Percentiles rank a stretch among this genome's conserved stretches.
Evolutionary conservation across 371 early-diverging fungal genomes (phyloP).

Genomic region (Mucor piriformis): DNA sequence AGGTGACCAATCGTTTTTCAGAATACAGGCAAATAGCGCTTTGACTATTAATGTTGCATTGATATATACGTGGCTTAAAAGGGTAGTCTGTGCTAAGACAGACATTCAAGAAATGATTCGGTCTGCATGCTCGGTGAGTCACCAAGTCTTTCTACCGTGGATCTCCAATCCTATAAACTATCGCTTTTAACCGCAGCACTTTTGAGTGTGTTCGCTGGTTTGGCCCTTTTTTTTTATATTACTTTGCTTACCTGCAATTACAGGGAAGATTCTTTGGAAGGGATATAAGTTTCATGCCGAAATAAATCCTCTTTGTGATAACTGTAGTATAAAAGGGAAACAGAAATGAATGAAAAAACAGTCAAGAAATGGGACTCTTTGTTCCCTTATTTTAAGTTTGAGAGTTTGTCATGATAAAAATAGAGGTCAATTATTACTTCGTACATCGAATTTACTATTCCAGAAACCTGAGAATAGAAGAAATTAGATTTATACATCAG

Average conservation of each 20-base stretch:
- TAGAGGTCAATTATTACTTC: too few relatives aligned
- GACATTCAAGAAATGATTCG: conserved; percentile 97
- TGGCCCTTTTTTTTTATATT: background rate
- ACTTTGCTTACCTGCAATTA: background rate
- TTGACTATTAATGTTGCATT: conserved; percentile 99
- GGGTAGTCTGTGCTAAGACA: conserved; percentile 98
- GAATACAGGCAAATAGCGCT: conserved; percentile 97
- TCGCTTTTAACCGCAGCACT: conserved; percentile 92
- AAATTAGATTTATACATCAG: too few relatives aligned
- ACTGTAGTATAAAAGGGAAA: too few relatives aligned
- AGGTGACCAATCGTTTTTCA: conserved; percentile 98
- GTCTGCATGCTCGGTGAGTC: conserved; percentile 73
- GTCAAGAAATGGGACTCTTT: too few relatives aligned
- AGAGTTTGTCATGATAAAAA: too few relatives aligned
- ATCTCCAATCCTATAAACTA: conserved; percentile 93
- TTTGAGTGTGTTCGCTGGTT: conserved; percentile 33
- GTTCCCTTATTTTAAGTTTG: too few relatives aligned
- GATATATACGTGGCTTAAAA: conserved; percentile 98
- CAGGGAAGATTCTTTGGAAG: too few relatives aligned
- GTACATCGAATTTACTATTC: too few relatives aligned
- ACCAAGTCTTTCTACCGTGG: conserved; percentile 89
- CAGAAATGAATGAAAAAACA: too few relatives aligned
- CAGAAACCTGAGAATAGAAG: too few relatives aligned
- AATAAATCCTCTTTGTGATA: too few relatives aligned
- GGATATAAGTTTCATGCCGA: too few relatives aligned